Evolutionary conservation across 2,329 filamentous ascomycete genomes (phyloP).

Genomic region (Allantophomopsis lycopodina): DNA sequence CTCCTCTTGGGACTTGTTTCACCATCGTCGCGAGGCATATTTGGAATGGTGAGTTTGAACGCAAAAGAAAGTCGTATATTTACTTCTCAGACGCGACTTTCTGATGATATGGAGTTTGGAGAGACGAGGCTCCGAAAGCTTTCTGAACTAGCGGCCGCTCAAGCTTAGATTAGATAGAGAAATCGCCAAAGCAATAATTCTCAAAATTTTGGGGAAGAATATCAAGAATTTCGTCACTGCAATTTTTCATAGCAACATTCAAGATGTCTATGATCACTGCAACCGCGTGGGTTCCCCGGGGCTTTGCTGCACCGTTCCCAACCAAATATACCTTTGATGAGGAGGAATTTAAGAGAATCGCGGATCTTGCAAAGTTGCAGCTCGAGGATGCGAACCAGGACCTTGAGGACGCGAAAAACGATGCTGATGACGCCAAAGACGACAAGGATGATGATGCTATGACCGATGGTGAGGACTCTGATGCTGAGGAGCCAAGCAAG

Average conservation of each 20-base stretch:
- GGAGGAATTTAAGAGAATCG: slow-evolving; percentile 42
- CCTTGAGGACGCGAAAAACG: slow-evolving; percentile 41
- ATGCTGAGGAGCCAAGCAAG: slow-evolving; percentile 14
- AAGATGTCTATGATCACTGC: slow-evolving; percentile 39
- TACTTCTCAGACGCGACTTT: too few relatives aligned
- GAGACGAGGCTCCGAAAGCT: too few relatives aligned
- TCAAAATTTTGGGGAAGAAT: too few relatives aligned
- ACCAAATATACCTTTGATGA: slow-evolving; percentile 44
- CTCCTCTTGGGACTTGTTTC: slow-evolving; percentile 45
- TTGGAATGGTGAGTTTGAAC: background rate
- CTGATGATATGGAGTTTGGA: too few relatives aligned
- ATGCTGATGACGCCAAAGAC: slow-evolving; percentile 10
- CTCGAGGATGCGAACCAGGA: slow-evolving; percentile 85
- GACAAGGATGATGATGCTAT: slow-evolving; percentile 19
- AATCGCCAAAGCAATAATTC: too few relatives aligned
- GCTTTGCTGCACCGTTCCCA: slow-evolving; percentile 43
- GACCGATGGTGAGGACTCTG: slow-evolving; percentile 21
- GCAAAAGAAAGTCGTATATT: too few relatives aligned
- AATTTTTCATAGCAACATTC: slow-evolving; percentile 1
- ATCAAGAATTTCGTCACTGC: background rate
- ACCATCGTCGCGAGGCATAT: slow-evolving; percentile 24
- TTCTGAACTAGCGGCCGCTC: too few relatives aligned
- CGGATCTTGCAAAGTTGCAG: slow-evolving; percentile 43
- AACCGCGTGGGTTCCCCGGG: slow-evolving; percentile 42
- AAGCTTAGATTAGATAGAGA: too few relatives aligned